Evolutionary conservation across 2,329 filamentous ascomycete species (phyloP).

Genomic region (Rhinocladiella similis): DNA sequence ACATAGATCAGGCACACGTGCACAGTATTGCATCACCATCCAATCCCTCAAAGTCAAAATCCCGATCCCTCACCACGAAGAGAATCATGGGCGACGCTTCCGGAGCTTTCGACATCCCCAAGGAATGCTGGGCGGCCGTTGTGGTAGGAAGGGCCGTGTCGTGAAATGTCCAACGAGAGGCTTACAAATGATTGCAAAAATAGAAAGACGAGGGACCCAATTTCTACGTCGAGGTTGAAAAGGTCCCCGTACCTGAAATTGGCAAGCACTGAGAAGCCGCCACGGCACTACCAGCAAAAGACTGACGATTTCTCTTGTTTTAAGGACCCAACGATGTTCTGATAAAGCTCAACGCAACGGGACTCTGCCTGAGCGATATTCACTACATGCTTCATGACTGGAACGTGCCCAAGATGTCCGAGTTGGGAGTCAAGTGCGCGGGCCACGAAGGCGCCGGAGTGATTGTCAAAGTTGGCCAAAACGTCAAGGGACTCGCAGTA

Average conservation of each 20-base stretch:
- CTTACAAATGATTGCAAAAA: not conserved
- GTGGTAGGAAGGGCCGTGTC: not conserved
- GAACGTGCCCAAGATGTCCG: conserved; percentile 48
- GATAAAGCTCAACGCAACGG: conserved; percentile 58
- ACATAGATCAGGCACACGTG: no score
- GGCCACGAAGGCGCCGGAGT: conserved; percentile 61
- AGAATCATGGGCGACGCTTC: no score
- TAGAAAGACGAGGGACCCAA: conserved; percentile 30
- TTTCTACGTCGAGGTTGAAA: conserved; percentile 29
- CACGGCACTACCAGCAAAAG: not conserved
- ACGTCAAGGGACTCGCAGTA: conserved; percentile 54
- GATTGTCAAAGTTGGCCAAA: conserved; percentile 56
- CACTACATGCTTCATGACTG: conserved; percentile 60
- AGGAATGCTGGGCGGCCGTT: not conserved
- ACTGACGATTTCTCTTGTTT: not conserved
- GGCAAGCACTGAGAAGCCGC: conserved; percentile 14
- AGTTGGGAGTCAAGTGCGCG: conserved; percentile 46
- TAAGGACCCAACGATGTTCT: conserved; percentile 56
- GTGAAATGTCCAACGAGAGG: no score
- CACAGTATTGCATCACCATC: no score
- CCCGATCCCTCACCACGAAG: no score
- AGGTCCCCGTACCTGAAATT: conserved; percentile 30
- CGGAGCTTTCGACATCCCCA: not conserved
- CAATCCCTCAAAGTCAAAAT: no score
- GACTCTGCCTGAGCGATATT: conserved; percentile 59